phyloP scores from a whole-genome alignment of 176 grass and related monocot species.

The Triticum timopheevii region DNA sequence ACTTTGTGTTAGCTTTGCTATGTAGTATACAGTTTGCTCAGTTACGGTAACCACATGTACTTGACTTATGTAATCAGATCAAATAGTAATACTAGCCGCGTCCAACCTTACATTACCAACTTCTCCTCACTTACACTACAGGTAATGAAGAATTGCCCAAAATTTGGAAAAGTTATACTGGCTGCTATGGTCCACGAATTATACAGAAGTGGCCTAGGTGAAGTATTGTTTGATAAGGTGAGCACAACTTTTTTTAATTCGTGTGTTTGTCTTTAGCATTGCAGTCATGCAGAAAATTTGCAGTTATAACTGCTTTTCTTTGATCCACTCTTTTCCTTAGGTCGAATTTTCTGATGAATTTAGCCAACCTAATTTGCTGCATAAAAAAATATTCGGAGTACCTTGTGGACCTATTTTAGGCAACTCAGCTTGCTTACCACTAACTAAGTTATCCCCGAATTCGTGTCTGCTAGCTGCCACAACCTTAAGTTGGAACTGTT shows the following conservation, averaged over 20 bases:
- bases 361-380: not conserved
- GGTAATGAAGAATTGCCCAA: conserved; percentile 93
- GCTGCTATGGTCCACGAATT: conserved; percentile 93
- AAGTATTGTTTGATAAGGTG: conserved; percentile 93
- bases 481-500: not conserved
- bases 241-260: not conserved
- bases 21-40: not conserved
- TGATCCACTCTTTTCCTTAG: not conserved
- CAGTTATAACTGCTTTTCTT: not conserved
- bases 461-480: not conserved
- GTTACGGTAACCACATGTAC: not conserved
- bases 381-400: not conserved
- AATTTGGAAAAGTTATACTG: conserved; percentile 85
- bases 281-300: not conserved
- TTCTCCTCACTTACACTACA: conserved; percentile 30
- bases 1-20: not conserved
- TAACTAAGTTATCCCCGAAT: not conserved
- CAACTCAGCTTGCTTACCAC: not conserved
- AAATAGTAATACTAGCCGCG: conserved; percentile 11
- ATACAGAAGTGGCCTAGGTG: conserved; percentile 81
- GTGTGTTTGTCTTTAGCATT: conserved; percentile 28
- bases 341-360: not conserved
- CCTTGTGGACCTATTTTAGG: not conserved
- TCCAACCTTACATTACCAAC: conserved; percentile 17
- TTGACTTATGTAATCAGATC: not conserved